Conservation (phyloP, 257 asterid genomes). For the Nicotiana sylvestris region DNA sequence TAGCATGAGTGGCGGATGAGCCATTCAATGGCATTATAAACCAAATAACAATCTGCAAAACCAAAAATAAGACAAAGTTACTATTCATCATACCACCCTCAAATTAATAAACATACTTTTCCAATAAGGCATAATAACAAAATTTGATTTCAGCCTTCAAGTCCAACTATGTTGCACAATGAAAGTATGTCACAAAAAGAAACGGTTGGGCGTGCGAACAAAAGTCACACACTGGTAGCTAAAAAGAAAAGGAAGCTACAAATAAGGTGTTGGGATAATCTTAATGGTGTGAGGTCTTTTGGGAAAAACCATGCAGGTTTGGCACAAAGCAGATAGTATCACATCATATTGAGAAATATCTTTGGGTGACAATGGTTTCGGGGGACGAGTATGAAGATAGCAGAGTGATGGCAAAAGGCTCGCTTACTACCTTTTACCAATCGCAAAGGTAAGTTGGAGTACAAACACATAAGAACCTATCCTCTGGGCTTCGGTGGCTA, state of each 20-base stretch:
- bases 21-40: slow-evolving; percentile 55
- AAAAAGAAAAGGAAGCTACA: neutral
- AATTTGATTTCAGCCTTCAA: neutral
- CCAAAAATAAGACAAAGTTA: slow-evolving; percentile 3
- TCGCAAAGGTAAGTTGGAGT: neutral
- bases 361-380: neutral
- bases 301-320: neutral
- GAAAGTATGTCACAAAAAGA: neutral
- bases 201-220: neutral
- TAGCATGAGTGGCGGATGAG: slow-evolving; percentile 45
- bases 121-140: neutral
- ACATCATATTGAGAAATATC: neutral
- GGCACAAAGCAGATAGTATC: neutral
- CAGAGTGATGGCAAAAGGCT: neutral
- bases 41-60: slow-evolving; percentile 61
- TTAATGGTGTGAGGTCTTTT: neutral
- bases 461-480: neutral
- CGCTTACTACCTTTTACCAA: neutral
- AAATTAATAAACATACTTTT: neutral
- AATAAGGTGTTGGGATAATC: neutral
- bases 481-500: neutral
- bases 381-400: neutral
- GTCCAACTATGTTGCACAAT: neutral
- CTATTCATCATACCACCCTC: neutral
- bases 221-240: neutral